Base-by-base conservation (phyloP, 495 filamentous ascomycete species). In the Penicillium argentinense region DNA sequence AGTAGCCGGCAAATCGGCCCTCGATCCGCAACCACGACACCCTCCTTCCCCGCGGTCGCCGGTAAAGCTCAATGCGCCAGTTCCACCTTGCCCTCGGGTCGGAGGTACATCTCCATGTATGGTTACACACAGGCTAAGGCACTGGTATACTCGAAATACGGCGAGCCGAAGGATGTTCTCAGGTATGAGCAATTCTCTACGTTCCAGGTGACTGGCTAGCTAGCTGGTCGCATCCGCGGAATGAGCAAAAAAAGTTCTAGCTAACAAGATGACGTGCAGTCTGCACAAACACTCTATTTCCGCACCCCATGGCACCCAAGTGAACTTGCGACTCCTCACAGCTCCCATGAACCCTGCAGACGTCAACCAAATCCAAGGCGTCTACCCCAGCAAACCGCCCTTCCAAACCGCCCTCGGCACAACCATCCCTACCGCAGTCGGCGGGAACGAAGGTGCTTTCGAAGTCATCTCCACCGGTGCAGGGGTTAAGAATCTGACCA, bases 91-190 rank as follows among this genome's bases (percentile, higher is more conserved):
- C 49, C 12, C 47, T 49, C 16, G 9, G 56, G 57, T 30, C 59
- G 58, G 34, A 58, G 69, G 48, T 65, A 56, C 52, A 77, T 87
- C 45, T 86, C 86, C n/a, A 78, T 87, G 16, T 97, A 96, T 63
- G 95, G 95, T 51, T 97, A 97, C 71, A 92, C 87, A n/a, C 93
- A 97, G 70, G 85, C 95, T 45, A 95, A 96, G 74, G 81, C 90
- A 0, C 82, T 99, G 39, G 80, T 91, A 4, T 96, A 95, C 64
- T 81, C 82, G 36, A 77, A 84, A 57, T 85, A 92, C 63, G 93
- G 95, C 64, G 87, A 91, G 56, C 93, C 93, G 0, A 74, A 79
- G 42, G 84, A 90, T 66, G 89, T 92, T 4, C 74, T 98, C 25
- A 77, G 72, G 85, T 87, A 66, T 52, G 73, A 57, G 21, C 3